phyloP scores from a whole-genome alignment of 108 stramenopile species.

The Fistulifera pelliculosa region DNA sequence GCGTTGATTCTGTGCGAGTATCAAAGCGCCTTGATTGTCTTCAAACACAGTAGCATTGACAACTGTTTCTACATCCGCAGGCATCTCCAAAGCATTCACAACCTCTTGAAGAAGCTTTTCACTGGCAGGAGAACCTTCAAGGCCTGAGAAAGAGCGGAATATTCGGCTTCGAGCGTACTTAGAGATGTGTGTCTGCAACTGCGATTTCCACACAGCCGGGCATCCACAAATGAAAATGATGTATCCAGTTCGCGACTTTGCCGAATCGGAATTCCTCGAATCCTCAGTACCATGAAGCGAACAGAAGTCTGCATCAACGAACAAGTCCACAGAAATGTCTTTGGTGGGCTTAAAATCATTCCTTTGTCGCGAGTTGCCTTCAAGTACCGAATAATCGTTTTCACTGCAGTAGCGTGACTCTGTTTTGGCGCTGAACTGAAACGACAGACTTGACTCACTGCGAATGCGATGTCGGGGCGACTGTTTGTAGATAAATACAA shows the following conservation, averaged over 20 bases:
- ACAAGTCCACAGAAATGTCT: slow-evolving; percentile 4
- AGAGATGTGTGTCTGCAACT: slow-evolving; percentile 28
- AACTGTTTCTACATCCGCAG: background rate
- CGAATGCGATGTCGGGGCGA: slow-evolving; percentile 26
- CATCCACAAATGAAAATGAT: slow-evolving; percentile 14
- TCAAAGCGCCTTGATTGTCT: slow-evolving; percentile 24
- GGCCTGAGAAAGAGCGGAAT: too few species aligned
- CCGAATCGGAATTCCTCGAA: background rate
- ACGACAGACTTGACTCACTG: slow-evolving; percentile 22
- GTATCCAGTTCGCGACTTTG: slow-evolving; percentile 20
- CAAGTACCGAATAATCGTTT: slow-evolving; percentile 35
- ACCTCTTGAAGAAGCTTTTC: slow-evolving; percentile 15
- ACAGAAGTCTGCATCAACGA: slow-evolving; percentile 9
- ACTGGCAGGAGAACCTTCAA: slow-evolving; percentile 10
- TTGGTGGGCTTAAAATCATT: slow-evolving; percentile 11
- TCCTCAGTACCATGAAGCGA: background rate
- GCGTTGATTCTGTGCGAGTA: slow-evolving; percentile 13
- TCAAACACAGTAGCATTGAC: slow-evolving; percentile 18
- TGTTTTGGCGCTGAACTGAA: slow-evolving; percentile 20
- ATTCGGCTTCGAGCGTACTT: too few species aligned
- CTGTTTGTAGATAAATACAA: slow-evolving; percentile 20
- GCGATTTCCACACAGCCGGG: slow-evolving; percentile 30
- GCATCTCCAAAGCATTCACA: background rate
- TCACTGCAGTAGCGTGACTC: slow-evolving; percentile 31
- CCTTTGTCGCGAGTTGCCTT: slow-evolving; percentile 14